Base-by-base conservation (phyloP, 2,329 filamentous ascomycete genomes). In the Colletotrichum siamense region DNA sequence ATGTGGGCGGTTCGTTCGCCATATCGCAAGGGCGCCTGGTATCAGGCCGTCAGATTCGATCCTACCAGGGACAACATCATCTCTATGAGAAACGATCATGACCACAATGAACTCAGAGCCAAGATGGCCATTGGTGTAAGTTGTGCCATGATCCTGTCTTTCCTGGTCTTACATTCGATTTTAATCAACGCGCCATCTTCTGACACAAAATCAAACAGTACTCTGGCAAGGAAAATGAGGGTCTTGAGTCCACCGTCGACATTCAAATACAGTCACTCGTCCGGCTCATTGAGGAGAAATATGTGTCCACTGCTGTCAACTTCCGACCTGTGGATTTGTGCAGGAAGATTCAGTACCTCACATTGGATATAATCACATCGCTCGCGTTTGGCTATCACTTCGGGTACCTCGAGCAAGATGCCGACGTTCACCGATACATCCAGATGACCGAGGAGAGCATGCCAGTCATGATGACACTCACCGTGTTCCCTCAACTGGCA, bases 341-440 rank as follows among this genome's bases (percentile, higher is more conserved):
- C 13, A 80, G 82, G 36, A 89, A 89, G 76, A 85, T 86, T 5
- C 88, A 90, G 57, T 91, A 86, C 82, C 88, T 92, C 71, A 90
- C 89, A 1, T 82, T 92, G 6, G 91, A 92, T 74, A 87, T 91
- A 52, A 90, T 92, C 77, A 89, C 86, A 39, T 86, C 87, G 59
- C 80, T 92, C 6, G 88, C 88, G 0, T 88, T 91, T 61, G 90
- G 90, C 13, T 79, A 88, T 66, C 80, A 86, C 0, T 90, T 91
- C 76, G 89, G 89, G 15, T 88, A 88, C 77, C 78, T 91, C 1
- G 84, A 85, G n/a, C 79, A 83, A 7, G 87, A 91, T 78, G 80
- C 82, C 5, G 89, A 91, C 75, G 83, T 87, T 0, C 88, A 87
- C 78, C 85, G 85, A 67, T 90, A 89, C 78, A 86, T 90, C 67